Evolutionary conservation across 129 eudicot genomes (phyloP).

Genomic region (sunflower (Helianthus annuus)): DNA sequence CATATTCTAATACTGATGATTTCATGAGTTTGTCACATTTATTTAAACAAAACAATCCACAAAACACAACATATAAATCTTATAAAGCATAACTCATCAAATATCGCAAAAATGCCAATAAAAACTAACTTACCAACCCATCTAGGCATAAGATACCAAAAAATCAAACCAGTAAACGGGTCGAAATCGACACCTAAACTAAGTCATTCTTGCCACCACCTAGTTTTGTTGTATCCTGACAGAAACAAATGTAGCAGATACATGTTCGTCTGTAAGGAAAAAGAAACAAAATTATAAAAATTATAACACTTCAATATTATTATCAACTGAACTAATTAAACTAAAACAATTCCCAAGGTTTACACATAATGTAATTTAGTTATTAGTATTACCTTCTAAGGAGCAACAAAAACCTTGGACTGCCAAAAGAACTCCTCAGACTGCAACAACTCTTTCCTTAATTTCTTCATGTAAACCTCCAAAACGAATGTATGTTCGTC

Average conservation of each 20-base stretch:
- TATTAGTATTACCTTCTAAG: constrained; percentile 37
- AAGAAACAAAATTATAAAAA: neutral
- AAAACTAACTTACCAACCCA: neutral
- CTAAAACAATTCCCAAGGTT: neutral
- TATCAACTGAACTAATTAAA: neutral
- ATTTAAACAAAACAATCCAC: neutral
- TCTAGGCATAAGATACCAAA: neutral
- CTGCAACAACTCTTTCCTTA: constrained; percentile 51
- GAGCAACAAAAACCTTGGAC: constrained; percentile 56
- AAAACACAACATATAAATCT: neutral
- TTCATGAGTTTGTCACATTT: neutral
- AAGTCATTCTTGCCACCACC: neutral
- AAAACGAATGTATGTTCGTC: constrained; percentile 64
- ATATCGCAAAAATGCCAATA: neutral
- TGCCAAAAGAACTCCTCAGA: constrained; percentile 90
- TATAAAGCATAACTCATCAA: neutral
- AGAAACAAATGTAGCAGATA: constrained; percentile 1
- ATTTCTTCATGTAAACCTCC: constrained; percentile 60
- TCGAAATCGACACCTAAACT: constrained; percentile 4
- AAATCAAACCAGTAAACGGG: neutral
- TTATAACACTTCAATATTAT: neutral
- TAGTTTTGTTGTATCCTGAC: constrained; percentile 8
- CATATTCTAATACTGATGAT: neutral
- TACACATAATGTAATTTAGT: neutral
- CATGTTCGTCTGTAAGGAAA: neutral